Evolutionary conservation across 192 early-diverging fungal species (phyloP), one percentile per base, ranked within the genome.

Genomic region (Gigaspora rosea): DNA sequence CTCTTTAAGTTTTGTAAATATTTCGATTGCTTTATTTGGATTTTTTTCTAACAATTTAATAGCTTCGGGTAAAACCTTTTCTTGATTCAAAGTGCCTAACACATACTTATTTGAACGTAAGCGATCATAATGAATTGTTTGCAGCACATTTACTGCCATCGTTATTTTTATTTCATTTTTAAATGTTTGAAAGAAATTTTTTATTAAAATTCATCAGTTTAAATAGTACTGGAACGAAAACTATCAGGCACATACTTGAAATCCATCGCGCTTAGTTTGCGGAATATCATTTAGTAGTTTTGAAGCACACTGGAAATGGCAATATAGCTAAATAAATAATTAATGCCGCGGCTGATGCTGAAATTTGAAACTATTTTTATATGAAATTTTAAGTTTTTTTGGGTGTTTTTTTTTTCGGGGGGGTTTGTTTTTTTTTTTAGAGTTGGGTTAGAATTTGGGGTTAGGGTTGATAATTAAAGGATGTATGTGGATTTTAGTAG

Each of bases 261-360:
- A 76, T 15, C 88, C 89, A 71, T 90, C 87, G 27, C 89, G 81
- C 62, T 90, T 90, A 20, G 83, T 65, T 52, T 79, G 67, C 36
- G 89, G 89, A 58, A 90, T 85, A 47, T 90, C 86, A 68, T 88
- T 87, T 54, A 88, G 49, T 15, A 86, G 69, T 74, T 88, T 87
- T 41, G 78, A 79, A 7, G 86, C 81, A 51, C 85, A 82, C 84
- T 82, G 46, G n/a, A 47, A 20, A 8, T 36, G 33, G 48, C 1
- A 16, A n/a, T n/a, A 46, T 4, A 48, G 8, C 33, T 22, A 59
- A 72, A 48, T 16, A 20, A 41, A 41, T 27, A 27, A 27, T 27
- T 27, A 0, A 27, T 41, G 41, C 7, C 7, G 2, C 2, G 41
- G 7, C 41, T 41, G 41, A 41, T 41, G 41, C 41, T 41, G 41